A percentile compares a stretch with the other conserved stretches of the same genome.
These are phyloP conservation scores for Naumovozyma castellii DNA, from an alignment of 805 yeast genomes.

Conservation along the genomic window DNA sequence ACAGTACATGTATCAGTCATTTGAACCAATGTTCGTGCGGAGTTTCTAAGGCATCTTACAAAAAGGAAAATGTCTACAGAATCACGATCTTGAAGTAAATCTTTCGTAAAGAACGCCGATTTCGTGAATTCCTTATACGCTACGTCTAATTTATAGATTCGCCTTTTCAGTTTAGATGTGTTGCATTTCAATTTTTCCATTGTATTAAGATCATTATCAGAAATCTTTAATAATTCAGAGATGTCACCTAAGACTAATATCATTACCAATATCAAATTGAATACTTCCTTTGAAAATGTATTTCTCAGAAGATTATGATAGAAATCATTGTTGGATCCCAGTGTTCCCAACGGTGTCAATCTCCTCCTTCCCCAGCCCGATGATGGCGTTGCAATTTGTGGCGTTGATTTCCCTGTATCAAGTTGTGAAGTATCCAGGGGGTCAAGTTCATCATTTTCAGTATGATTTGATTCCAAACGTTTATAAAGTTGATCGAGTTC, in stretches of 20 bases:
- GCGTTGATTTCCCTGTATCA: constrained; percentile 22
- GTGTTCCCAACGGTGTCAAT: background rate
- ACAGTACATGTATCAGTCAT: constrained; percentile 18
- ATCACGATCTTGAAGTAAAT: constrained; percentile 29
- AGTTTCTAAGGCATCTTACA: constrained; percentile 34
- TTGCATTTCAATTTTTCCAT: constrained; percentile 7
- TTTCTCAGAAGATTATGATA: constrained; percentile 28
- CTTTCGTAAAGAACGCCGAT: constrained; percentile 30
- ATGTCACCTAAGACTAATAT: constrained; percentile 21
- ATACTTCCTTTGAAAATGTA: constrained; percentile 25
- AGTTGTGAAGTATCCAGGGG: constrained; percentile 3
- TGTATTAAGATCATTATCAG: constrained; percentile 2
- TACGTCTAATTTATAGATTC: constrained; percentile 28
- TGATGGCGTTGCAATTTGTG: constrained; percentile 13
- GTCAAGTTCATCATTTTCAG: background rate
- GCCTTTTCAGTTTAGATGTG: constrained; percentile 16
- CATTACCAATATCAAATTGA: constrained; percentile 28
- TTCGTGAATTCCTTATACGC: constrained; percentile 31
- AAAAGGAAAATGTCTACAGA: constrained; percentile 34
- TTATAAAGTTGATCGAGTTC: constrained; percentile 14
- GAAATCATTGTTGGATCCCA: constrained; percentile 9
- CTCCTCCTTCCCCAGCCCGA: background rate
- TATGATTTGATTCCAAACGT: background rate
- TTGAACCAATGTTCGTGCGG: constrained; percentile 30
- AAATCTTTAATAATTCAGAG: constrained; percentile 7